phyloP scores from a whole-genome alignment of 192 early-diverging fungal genomes.

The Coemansia sp. region DNA sequence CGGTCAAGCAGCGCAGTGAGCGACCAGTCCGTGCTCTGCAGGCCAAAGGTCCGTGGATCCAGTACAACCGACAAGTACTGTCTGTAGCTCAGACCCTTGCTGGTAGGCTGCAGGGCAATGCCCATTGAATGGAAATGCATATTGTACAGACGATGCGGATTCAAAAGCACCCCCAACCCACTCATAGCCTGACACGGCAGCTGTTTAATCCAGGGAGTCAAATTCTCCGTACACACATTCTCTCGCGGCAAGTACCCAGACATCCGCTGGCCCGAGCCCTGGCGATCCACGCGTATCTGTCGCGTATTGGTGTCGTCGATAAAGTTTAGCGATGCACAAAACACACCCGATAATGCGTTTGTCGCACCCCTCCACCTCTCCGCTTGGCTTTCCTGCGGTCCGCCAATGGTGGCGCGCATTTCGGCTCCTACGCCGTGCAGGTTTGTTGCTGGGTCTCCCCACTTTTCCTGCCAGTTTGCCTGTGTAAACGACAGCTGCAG shows the following conservation, averaged over 20 bases:
- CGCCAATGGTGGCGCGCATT: slow-evolving; percentile 62
- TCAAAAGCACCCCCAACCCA: slow-evolving; percentile 83
- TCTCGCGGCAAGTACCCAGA: slow-evolving; percentile 84
- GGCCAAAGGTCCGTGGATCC: slow-evolving; percentile 54
- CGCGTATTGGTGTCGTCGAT: slow-evolving; percentile 73
- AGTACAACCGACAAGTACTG: slow-evolving; percentile 80
- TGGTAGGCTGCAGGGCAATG: slow-evolving; percentile 56
- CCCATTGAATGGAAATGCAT: slow-evolving; percentile 88
- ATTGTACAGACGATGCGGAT: slow-evolving; percentile 89
- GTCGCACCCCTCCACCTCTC: slow-evolving; percentile 80
- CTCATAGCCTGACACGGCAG: slow-evolving; percentile 91
- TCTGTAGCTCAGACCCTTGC: slow-evolving; percentile 58
- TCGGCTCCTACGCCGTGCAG: slow-evolving; percentile 76
- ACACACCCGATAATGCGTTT: slow-evolving; percentile 88
- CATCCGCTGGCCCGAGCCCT: slow-evolving; percentile 42
- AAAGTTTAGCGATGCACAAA: slow-evolving; percentile 96
- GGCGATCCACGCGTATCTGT: not conserved
- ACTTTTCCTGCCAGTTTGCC: slow-evolving; percentile 80
- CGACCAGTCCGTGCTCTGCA: slow-evolving; percentile 37
- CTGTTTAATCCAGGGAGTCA: slow-evolving; percentile 96
- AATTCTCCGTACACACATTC: slow-evolving; percentile 95
- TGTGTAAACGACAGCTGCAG: slow-evolving; percentile 88
- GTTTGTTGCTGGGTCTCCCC: slow-evolving; percentile 59
- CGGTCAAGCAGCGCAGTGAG: slow-evolving; percentile 53
- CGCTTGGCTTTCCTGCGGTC: slow-evolving; percentile 45